These are phyloP conservation scores for Lolium rigidum DNA, from an alignment of 176 grass and related monocot genomes.

Conservation along the genomic window DNA sequence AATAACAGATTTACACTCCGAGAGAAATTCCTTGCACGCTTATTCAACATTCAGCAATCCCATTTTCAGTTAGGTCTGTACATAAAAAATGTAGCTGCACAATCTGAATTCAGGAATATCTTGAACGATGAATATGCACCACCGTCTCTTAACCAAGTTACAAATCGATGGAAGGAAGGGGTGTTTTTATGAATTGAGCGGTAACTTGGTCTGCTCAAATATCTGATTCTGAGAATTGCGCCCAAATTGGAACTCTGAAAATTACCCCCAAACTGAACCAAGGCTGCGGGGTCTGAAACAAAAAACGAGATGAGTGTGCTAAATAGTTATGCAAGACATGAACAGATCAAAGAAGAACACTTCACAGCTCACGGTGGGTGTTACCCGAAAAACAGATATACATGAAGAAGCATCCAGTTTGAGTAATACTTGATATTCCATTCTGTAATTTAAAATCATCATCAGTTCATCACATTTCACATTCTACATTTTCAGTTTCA, in stretches of 20 bases:
- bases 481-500: conserved; percentile 9
- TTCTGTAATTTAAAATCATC: not conserved
- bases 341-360: not conserved
- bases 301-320: not conserved
- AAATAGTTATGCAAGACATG: not conserved
- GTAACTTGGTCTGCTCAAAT: not conserved
- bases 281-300: not conserved
- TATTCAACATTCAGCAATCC: not conserved
- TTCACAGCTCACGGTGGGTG: not conserved
- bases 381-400: not conserved
- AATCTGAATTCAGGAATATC: not conserved
- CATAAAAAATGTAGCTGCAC: not conserved
- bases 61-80: not conserved
- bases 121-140: not conserved
- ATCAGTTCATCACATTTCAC: not conserved
- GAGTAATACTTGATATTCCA: not conserved
- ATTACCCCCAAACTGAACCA: not conserved
- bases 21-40: too few relatives aligned
- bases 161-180: not conserved
- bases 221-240: not conserved
- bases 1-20: not conserved
- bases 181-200: not conserved
- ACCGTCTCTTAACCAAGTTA: not conserved
- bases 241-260: not conserved
- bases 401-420: not conserved